Evolutionary conservation across 2,329 filamentous ascomycete genomes (phyloP).

Genomic region (Hymenoscyphus linearis): DNA sequence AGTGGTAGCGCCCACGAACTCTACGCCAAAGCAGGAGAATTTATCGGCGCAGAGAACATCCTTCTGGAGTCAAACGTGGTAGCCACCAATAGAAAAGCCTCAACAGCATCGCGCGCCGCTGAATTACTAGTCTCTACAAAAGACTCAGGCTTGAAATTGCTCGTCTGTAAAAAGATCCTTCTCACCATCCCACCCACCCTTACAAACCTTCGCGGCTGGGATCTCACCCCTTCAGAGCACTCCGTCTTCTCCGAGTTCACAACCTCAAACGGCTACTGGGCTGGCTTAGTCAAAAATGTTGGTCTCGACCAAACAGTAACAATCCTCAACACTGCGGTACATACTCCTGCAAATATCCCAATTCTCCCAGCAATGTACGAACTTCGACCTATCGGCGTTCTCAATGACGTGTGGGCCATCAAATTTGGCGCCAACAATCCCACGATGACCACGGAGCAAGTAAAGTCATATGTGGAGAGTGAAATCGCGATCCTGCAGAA

Average conservation of each 20-base stretch:
- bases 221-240: conserved; percentile 22
- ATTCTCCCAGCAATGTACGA: not conserved
- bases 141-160: not conserved
- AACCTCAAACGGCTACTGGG: not conserved
- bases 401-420: conserved; percentile 4
- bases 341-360: not conserved
- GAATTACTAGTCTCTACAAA: conserved; percentile 3
- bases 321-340: not conserved
- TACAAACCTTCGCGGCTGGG: conserved; percentile 32
- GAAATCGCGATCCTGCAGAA: not conserved
- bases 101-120: not conserved
- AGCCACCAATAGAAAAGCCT: not conserved
- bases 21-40: conserved; percentile 1
- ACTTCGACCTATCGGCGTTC: not conserved
- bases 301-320: not conserved
- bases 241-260: not conserved
- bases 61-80: conserved; percentile 4
- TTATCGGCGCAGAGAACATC: conserved; percentile 3
- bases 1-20: not conserved
- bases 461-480: conserved; percentile 2
- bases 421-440: conserved; percentile 6
- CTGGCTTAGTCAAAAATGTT: not conserved
- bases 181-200: conserved; percentile 39
- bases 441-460: conserved; percentile 2
- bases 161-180: conserved; percentile 33